These are phyloP conservation scores for Trypanosoma avium DNA, from an alignment of 208 protist genomes.

Conservation along the genomic window DNA sequence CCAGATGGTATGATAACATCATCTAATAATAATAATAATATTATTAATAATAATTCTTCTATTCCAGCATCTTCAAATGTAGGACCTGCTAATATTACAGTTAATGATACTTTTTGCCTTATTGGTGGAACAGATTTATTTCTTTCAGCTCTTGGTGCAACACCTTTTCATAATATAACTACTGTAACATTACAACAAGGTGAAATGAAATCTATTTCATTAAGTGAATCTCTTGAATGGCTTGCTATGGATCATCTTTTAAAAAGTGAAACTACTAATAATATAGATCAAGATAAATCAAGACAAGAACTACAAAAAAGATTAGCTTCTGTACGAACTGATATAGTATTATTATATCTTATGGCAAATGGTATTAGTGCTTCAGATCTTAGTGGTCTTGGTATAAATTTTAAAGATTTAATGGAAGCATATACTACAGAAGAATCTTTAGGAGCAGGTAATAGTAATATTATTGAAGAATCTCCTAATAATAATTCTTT, in stretches of 20 bases:
- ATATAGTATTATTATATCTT: slow-evolving; percentile 66
- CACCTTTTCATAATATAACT: slow-evolving; percentile 75
- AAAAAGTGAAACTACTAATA: slow-evolving; percentile 8
- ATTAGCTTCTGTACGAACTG: slow-evolving; percentile 51
- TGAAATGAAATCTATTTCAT: slow-evolving; percentile 60
- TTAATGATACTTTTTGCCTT: slow-evolving; percentile 65
- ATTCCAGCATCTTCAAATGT: neutral
- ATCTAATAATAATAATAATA: too few species aligned
- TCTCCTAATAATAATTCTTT: slow-evolving; percentile 20
- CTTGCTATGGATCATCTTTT: slow-evolving; percentile 55
- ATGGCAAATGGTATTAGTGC: slow-evolving; percentile 49
- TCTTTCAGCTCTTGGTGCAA: slow-evolving; percentile 48
- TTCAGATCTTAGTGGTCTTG: slow-evolving; percentile 42
- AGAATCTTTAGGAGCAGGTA: neutral
- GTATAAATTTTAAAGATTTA: slow-evolving; percentile 50
- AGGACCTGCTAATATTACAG: slow-evolving; percentile 26
- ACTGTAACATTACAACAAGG: slow-evolving; percentile 49
- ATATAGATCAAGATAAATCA: neutral
- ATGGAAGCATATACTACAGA: slow-evolving; percentile 58
- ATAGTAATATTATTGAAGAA: slow-evolving; percentile 25
- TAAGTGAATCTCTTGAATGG: slow-evolving; percentile 67
- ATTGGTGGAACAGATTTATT: slow-evolving; percentile 61
- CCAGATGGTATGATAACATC: too few species aligned
- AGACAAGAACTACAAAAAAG: slow-evolving; percentile 25
- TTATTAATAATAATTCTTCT: slow-evolving; percentile 18